Evolutionary conservation across 169 alveolate species (phyloP).

Genomic region (Condylostoma magnum): DNA sequence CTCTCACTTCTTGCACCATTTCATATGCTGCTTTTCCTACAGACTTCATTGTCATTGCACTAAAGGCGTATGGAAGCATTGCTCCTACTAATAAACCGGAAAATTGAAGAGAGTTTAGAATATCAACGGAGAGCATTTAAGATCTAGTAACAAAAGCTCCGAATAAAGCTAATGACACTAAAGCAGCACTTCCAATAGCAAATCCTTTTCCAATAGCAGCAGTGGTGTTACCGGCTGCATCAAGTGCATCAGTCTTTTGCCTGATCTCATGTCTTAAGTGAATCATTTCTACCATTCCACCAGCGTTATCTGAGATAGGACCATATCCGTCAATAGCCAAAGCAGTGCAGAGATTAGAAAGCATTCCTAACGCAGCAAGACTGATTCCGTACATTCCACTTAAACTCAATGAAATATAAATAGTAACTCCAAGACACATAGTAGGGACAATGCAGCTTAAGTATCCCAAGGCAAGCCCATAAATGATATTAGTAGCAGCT

Average conservation of each 20-base stretch:
- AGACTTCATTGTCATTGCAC: constrained; percentile 89
- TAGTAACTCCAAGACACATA: constrained; percentile 70
- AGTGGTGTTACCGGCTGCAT: constrained; percentile 93
- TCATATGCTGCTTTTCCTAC: constrained; percentile 90
- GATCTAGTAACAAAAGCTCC: constrained; percentile 90
- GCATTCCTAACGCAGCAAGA: constrained; percentile 90
- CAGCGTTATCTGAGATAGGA: constrained; percentile 93
- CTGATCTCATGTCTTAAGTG: constrained; percentile 84
- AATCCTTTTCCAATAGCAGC: constrained; percentile 93
- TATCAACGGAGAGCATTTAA: constrained; percentile 50
- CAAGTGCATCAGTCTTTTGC: constrained; percentile 85
- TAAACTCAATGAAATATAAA: constrained; percentile 71
- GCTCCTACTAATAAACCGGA: constrained; percentile 86
- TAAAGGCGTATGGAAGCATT: constrained; percentile 89
- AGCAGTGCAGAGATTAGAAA: constrained; percentile 83
- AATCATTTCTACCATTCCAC: constrained; percentile 93
- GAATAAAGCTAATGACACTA: constrained; percentile 87
- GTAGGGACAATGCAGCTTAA: constrained; percentile 83
- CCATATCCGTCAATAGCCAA: constrained; percentile 91
- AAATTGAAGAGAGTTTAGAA: constrained; percentile 80
- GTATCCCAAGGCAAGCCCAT: constrained; percentile 89
- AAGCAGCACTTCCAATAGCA: constrained; percentile 91
- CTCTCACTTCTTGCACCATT: constrained; percentile 84
- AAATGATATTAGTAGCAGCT: constrained; percentile 85
- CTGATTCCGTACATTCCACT: constrained; percentile 87